Percentiles rank a stretch among this genome's conserved stretches.
Evolutionary conservation across 176 grass and related monocot genomes (phyloP).

Genomic region (Miscanthus lutarioriparius): DNA sequence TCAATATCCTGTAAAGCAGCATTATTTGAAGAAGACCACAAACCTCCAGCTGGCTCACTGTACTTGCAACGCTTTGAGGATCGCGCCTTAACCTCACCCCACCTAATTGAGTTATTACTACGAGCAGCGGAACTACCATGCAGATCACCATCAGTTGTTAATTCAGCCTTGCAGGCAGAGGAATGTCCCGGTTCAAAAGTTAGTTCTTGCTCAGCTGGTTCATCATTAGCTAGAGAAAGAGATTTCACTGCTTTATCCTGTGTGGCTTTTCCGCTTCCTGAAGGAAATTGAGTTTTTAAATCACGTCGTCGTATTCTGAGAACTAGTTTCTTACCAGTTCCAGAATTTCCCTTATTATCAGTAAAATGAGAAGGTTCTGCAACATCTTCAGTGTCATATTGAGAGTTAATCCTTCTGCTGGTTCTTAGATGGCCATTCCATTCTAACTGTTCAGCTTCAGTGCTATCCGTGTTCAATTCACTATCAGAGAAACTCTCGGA

Average conservation of each 20-base stretch:
- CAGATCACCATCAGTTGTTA: conserved; percentile 35
- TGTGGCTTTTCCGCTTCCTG: conserved; percentile 47
- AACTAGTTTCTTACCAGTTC: conserved; percentile 63
- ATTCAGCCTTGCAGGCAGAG: conserved; percentile 47
- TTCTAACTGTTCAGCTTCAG: conserved; percentile 61
- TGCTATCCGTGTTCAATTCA: conserved; percentile 45
- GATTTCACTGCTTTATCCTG: conserved; percentile 36
- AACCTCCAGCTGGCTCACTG: conserved; percentile 40
- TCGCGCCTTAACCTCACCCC: conserved; percentile 93
- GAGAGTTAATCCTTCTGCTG: conserved; percentile 53
- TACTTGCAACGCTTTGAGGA: conserved; percentile 68
- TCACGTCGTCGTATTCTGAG: conserved; percentile 64
- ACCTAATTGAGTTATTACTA: conserved; percentile 63
- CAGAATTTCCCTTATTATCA: conserved; percentile 43
- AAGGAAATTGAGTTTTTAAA: conserved; percentile 53
- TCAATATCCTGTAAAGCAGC: conserved; percentile 32
- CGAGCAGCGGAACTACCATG: conserved; percentile 38
- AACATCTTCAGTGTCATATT: conserved; percentile 61
- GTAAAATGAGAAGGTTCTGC: conserved; percentile 45
- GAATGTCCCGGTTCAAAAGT: conserved; percentile 34
- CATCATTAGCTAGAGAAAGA: conserved; percentile 33
- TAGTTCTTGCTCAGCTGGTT: conserved; percentile 30
- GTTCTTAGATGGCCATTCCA: conserved; percentile 34
- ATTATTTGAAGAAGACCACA: conserved; percentile 39
- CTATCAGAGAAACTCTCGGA: conserved; percentile 60